These are phyloP conservation scores for Spinacia oleracea DNA, from an alignment of 179 eudicot species.

Conservation along the genomic window DNA sequence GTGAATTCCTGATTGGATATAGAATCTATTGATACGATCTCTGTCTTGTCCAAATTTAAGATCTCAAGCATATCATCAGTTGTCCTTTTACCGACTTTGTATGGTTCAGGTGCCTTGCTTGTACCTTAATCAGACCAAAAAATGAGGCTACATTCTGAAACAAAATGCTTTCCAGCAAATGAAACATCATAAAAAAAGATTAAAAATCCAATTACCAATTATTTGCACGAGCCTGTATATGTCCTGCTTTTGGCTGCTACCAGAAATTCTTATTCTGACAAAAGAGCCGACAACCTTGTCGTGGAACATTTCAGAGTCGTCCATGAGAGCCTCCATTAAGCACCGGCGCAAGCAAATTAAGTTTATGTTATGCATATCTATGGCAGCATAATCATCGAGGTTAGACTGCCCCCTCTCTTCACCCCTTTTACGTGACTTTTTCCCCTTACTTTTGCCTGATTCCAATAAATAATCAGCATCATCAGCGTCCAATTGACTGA, in stretches of 20 bases:
- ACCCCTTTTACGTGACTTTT: slow-evolving; percentile 65
- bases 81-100: slow-evolving; percentile 83
- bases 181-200: no score
- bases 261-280: slow-evolving; percentile 93
- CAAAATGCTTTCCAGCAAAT: neutral
- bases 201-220: slow-evolving; percentile 55
- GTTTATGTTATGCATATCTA: slow-evolving; percentile 86
- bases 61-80: slow-evolving; percentile 85
- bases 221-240: slow-evolving; percentile 96
- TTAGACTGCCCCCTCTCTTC: slow-evolving; percentile 79
- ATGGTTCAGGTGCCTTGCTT: slow-evolving; percentile 69
- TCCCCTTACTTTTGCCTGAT: slow-evolving; percentile 60
- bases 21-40: slow-evolving; percentile 69
- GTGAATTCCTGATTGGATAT: slow-evolving; percentile 96
- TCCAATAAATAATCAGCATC: slow-evolving; percentile 46
- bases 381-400: slow-evolving; percentile 94
- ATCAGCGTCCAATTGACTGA: slow-evolving; percentile 60
- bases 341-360: slow-evolving; percentile 81
- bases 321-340: slow-evolving; percentile 87
- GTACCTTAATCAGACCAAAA: slow-evolving; percentile 59
- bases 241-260: slow-evolving; percentile 81
- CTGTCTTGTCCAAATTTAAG: slow-evolving; percentile 85
- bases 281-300: slow-evolving; percentile 84
- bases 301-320: slow-evolving; percentile 64
- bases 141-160: slow-evolving; percentile 23